Conservation (phyloP, 768 basidiomycete species). For the Mycena floridula region DNA sequence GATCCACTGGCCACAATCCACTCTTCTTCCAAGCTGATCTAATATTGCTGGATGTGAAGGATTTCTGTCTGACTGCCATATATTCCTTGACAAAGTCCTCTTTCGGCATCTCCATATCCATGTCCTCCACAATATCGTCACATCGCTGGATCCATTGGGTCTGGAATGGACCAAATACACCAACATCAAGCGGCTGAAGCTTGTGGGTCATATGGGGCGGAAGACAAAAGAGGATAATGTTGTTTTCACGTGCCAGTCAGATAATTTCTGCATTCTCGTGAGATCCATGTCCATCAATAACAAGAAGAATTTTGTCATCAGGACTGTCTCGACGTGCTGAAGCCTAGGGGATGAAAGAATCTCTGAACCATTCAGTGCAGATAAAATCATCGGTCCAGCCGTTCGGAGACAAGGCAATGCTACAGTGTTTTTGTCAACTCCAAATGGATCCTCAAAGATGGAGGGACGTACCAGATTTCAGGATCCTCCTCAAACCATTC, state of each 20-base stretch:
- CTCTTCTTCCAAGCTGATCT: constrained; percentile 16
- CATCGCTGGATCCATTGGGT: constrained; percentile 21
- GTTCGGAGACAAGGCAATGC: constrained; percentile 27
- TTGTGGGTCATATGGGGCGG: constrained; percentile 36
- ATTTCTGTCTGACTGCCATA: constrained; percentile 11
- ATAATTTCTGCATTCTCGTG: constrained; percentile 23
- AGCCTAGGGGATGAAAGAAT: constrained; percentile 31
- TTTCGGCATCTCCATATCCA: constrained; percentile 16
- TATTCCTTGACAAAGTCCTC: constrained; percentile 24
- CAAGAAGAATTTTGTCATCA: constrained; percentile 30
- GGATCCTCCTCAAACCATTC: constrained; percentile 21
- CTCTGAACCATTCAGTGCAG: constrained; percentile 30
- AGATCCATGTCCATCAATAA: constrained; percentile 39
- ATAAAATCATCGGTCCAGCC: constrained; percentile 37
- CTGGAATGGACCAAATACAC: constrained; percentile 27
- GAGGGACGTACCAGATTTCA: constrained; percentile 16
- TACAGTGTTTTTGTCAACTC: constrained; percentile 8
- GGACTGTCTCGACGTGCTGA: constrained; percentile 18
- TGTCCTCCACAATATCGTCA: constrained; percentile 12
- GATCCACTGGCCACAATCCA: constrained; percentile 21
- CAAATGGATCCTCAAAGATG: background rate
- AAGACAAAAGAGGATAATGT: constrained; percentile 26
- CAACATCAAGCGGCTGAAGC: constrained; percentile 38
- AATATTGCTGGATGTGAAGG: constrained; percentile 13
- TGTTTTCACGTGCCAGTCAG: constrained; percentile 19